Evolutionary conservation across 148 eudicot species (phyloP), one percentile per base, ranked within the genome.

Genomic region (Fallopia convolvulus): DNA sequence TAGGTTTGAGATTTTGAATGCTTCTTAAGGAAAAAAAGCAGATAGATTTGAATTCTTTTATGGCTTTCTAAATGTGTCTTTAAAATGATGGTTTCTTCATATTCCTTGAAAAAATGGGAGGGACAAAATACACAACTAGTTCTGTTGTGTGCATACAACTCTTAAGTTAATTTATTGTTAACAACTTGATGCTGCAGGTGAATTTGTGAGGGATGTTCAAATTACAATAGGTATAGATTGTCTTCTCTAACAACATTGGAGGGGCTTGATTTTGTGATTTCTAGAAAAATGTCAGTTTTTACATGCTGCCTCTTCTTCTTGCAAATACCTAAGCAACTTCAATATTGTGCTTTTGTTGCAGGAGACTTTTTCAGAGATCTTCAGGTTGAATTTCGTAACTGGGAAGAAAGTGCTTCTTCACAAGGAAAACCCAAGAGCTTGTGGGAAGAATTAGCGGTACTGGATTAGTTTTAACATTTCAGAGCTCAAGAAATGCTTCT

Each of bases 401-500:
- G 97, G 99, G 99, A 96, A 81, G 92, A 93, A 60, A 87, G 73
- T 79, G 90, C 88, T 77, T 83, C 89, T 56, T 83, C 99, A 56
- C 94, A 93, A 81, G 97, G 89, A 72, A 96, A 90, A 61, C 99
- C 99, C 13, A 93, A 90, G 94, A 90, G 98, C 87, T 84, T 96
- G 77, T 96, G 98, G 99, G 99, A 96, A 76, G 99, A 96, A 80
- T 81, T 96, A 80, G 87, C 95, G 77, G 99, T 93, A 65, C 83
- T 92, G 65, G 48, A 47, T 30, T 20, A 32, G 10, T 15, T 42
- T 73, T 18, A 30, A 61, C 65, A 33, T 23, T 41, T 21, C 5
- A 11, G 17, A 58, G 47, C 40, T 15, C 18, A 12, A 36, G 36
- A 32, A 32, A 75, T 74, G 30, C 74, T 6, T 20, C 13, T 18